phyloP scores from a whole-genome alignment of 805 yeast genomes.

The Cyberlindnera meyerae region DNA sequence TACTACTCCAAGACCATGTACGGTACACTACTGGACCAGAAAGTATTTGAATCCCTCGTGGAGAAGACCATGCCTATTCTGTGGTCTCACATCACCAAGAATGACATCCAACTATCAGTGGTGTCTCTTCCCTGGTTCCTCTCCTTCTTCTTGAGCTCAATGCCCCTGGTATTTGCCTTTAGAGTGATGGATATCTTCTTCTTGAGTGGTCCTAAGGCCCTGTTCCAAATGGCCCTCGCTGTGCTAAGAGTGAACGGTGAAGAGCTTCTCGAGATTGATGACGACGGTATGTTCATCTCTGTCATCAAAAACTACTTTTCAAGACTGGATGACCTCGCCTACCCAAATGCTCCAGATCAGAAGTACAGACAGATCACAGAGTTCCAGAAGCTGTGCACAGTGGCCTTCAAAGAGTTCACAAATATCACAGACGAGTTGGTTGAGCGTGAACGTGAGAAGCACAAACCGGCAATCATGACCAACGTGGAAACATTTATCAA shows the following conservation, averaged over 20 bases:
- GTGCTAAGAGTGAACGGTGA: constrained; percentile 87
- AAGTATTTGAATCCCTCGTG: constrained; percentile 86
- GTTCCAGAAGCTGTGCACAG: constrained; percentile 85
- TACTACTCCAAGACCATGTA: constrained; percentile 97
- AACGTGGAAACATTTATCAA: constrained; percentile 90
- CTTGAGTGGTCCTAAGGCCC: constrained; percentile 79
- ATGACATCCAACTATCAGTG: constrained; percentile 88
- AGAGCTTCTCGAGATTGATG: constrained; percentile 68
- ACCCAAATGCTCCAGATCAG: constrained; percentile 62
- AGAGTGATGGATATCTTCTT: constrained; percentile 87
- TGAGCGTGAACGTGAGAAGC: constrained; percentile 60
- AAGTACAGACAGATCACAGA: constrained; percentile 66
- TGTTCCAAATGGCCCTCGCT: constrained; percentile 92
- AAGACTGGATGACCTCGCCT: constrained; percentile 71
- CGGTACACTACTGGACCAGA: constrained; percentile 91
- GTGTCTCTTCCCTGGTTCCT: constrained; percentile 96
- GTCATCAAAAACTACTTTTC: constrained; percentile 79
- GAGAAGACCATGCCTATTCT: constrained; percentile 84
- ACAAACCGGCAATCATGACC: constrained; percentile 71
- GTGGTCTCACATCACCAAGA: constrained; percentile 71
- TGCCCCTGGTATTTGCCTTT: constrained; percentile 93
- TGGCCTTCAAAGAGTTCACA: constrained; percentile 87
- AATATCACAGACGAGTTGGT: constrained; percentile 73
- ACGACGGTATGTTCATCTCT: constrained; percentile 88
- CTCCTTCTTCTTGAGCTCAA: constrained; percentile 81